Evolutionary conservation across 202 grass and related monocot species (phyloP).

Genomic region (Setaria viridis): DNA sequence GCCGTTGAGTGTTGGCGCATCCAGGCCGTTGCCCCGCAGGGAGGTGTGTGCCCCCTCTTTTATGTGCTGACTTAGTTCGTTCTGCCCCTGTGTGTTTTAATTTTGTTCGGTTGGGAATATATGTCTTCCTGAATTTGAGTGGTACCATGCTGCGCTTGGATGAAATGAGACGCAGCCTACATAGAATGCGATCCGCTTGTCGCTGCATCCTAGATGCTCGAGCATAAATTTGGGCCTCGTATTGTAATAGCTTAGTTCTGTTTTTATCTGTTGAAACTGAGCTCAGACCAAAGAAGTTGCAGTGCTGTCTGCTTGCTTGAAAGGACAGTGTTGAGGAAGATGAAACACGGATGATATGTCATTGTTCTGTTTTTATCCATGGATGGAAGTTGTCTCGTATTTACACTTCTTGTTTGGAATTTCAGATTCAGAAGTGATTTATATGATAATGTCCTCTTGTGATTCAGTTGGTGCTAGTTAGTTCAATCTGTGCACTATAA

Average conservation of each 20-base stretch:
- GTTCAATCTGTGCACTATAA: no score
- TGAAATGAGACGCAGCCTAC: background rate
- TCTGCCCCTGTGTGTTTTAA: background rate
- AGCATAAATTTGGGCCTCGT: background rate
- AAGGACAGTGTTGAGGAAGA: background rate
- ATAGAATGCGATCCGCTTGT: background rate
- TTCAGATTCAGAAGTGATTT: background rate
- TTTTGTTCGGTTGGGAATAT: background rate
- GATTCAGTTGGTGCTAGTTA: background rate
- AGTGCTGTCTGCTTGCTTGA: background rate
- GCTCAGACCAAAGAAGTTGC: background rate
- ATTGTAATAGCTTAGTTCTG: background rate
- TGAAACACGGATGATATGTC: background rate
- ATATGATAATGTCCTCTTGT: background rate
- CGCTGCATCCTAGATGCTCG: background rate
- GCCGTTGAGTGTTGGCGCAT: conserved; percentile 37
- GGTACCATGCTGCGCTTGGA: background rate
- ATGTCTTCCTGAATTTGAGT: background rate
- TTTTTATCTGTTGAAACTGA: conserved; percentile 4
- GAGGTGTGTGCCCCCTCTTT: conserved; percentile 35
- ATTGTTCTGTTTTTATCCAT: background rate
- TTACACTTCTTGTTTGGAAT: background rate
- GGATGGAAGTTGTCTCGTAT: background rate
- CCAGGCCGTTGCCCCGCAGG: conserved; percentile 35
- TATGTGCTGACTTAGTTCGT: background rate